Evolutionary conservation across 352 stramenopile species (phyloP).

Genomic region (Pythium grandisporangium): DNA sequence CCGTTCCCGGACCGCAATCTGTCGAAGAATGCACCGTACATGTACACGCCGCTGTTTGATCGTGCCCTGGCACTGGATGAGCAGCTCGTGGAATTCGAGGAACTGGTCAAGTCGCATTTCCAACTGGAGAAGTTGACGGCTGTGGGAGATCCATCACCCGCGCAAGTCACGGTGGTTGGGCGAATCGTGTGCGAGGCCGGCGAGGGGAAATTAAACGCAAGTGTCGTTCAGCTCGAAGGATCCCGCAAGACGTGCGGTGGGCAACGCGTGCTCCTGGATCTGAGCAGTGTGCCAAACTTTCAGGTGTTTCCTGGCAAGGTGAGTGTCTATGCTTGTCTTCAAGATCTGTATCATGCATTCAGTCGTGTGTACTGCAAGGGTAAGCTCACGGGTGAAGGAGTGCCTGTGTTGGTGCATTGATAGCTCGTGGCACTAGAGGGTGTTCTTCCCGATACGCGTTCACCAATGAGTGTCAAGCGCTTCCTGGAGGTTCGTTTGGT

Average conservation of each 20-base stretch:
- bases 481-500: constrained; percentile 77
- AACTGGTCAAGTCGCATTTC: constrained; percentile 55
- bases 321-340: background rate
- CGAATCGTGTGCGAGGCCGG: constrained; percentile 78
- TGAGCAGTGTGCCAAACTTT: constrained; percentile 57
- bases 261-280: constrained; percentile 66
- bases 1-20: constrained; percentile 61
- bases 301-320: constrained; percentile 83
- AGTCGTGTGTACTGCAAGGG: background rate
- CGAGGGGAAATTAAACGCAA: constrained; percentile 79
- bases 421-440: constrained; percentile 79
- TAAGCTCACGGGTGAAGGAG: background rate
- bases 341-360: background rate
- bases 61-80: constrained; percentile 68
- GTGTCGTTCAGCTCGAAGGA: constrained; percentile 74
- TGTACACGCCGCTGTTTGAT: constrained; percentile 81
- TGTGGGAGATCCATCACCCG: constrained; percentile 64
- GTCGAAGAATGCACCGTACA: constrained; percentile 48
- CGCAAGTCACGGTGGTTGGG: constrained; percentile 67
- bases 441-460: constrained; percentile 56
- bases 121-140: constrained; percentile 53
- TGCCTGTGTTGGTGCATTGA: constrained; percentile 2
- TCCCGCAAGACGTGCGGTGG: constrained; percentile 75
- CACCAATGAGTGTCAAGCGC: constrained; percentile 64
- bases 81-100: constrained; percentile 68